Evolutionary conservation across 2,329 filamentous ascomycete genomes (phyloP), one percentile per base, ranked within the genome.

Genomic region (Aureobasidium sp.): DNA sequence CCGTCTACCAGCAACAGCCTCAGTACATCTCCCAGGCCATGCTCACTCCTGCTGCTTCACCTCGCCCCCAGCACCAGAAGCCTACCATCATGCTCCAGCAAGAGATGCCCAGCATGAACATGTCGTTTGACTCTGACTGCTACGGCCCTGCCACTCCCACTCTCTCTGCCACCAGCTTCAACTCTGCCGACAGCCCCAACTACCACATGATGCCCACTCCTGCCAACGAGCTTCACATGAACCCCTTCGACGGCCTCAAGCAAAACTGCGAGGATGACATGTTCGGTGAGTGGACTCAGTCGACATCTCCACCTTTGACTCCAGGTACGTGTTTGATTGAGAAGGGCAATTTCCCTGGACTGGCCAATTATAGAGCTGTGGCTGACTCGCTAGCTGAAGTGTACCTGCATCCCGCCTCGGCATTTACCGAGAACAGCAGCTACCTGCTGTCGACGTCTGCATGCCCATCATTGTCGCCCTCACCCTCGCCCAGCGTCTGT

Each of bases 91-190:
- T 87, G 61, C 76, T 85, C 66, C 81, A 85, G 69, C 81, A 85
- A 61, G 81, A 83, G 62, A 75, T 77, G 21, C 21, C 21, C 21
- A 21, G 21, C 21, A 21, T 21, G 21, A 21, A 21, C 21, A 76
- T 73, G 70, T 80, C 91, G 69, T 77, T 96, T 66, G 89, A 96
- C 74, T 90, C 89, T 16, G 87, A 91, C 68, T 83, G 89, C 68
- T 89, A 87, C 76, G 90, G 90, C 71, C 92, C 92, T 37, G 86
- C 90, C 8, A 97, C 92, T 25, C 92, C 92, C 53, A 89, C 91
- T 49, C 82, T 97, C 69, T 96, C 92, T 29, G 87, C 89, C 3
- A 88, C 90, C 34, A 96, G 92, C 77, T 86, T 84, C 66, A 96
- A 91, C 80, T 86, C 84, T 61, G 88, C 91, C 70, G 91, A 90